Conservation (phyloP, 2,329 filamentous ascomycete species). For the Pezizomycotina sp. region DNA sequence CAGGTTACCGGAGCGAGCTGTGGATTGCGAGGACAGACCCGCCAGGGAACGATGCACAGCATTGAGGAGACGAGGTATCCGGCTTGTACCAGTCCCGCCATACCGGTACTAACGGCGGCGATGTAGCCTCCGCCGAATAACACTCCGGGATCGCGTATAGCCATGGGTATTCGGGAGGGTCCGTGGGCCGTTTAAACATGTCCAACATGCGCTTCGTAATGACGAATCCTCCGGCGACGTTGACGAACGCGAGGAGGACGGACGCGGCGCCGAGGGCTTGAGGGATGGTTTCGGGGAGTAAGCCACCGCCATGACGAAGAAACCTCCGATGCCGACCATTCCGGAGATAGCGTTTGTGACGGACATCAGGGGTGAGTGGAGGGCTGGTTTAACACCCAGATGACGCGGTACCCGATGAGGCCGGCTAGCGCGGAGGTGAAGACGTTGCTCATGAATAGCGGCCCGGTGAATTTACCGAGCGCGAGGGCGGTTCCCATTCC, state of each 20-base stretch:
- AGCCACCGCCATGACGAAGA: slow-evolving; percentile 82
- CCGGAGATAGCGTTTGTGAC: slow-evolving; percentile 85
- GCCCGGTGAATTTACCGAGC: slow-evolving; percentile 64
- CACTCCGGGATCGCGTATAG: slow-evolving; percentile 58
- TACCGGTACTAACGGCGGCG: slow-evolving; percentile 62
- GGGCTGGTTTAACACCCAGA: slow-evolving; percentile 69
- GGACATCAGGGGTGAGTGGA: slow-evolving; percentile 82
- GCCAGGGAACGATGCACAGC: slow-evolving; percentile 65
- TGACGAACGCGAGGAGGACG: slow-evolving; percentile 72
- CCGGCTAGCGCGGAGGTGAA: slow-evolving; percentile 74
- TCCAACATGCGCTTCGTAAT: slow-evolving; percentile 89
- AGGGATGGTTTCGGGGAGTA: slow-evolving; percentile 59
- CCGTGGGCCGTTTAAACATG: slow-evolving; percentile 72
- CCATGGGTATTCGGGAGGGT: slow-evolving; percentile 78
- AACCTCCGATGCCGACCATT: slow-evolving; percentile 75
- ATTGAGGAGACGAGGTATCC: slow-evolving; percentile 74
- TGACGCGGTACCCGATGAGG: slow-evolving; percentile 71
- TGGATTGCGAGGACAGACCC: slow-evolving; percentile 63
- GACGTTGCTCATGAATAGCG: slow-evolving; percentile 73
- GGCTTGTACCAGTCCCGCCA: slow-evolving; percentile 69
- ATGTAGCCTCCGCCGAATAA: slow-evolving; percentile 69
- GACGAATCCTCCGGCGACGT: slow-evolving; percentile 75
- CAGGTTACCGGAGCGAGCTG: slow-evolving; percentile 69
- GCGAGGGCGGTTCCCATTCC: slow-evolving; percentile 61
- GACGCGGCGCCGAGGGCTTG: slow-evolving; percentile 63